A percentile compares a stretch with the other conserved stretches of the same genome.
These are phyloP conservation scores for Mycena maculata DNA, from an alignment of 768 basidiomycete genomes.

Conservation along the genomic window DNA sequence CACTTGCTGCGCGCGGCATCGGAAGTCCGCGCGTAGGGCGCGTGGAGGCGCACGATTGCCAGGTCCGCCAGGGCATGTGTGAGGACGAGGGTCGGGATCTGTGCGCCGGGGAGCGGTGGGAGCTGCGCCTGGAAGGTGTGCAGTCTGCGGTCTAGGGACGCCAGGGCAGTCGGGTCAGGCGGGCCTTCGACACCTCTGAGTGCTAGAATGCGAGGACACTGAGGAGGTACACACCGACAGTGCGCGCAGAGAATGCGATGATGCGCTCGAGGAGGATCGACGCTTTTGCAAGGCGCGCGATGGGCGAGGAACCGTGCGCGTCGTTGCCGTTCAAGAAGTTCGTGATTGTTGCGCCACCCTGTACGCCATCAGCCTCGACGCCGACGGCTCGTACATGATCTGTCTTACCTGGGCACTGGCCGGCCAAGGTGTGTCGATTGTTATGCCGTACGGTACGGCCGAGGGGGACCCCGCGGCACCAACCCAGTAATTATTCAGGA, in stretches of 20 bases:
- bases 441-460: background rate
- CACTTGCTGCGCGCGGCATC: conserved; percentile 6
- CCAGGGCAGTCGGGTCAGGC: conserved; percentile 5
- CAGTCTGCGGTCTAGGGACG: conserved; percentile 13
- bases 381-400: no score
- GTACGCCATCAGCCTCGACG: no score
- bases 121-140: conserved; percentile 26
- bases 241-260: conserved; percentile 6
- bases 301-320: conserved; percentile 2
- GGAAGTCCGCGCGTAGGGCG: conserved; percentile 11
- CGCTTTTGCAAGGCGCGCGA: conserved; percentile 19
- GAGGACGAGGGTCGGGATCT: background rate
- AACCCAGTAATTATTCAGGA: conserved; percentile 28
- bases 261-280: conserved; percentile 27
- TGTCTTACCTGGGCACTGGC: background rate
- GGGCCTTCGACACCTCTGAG: background rate
- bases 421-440: conserved; percentile 22
- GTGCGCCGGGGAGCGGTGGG: conserved; percentile 13
- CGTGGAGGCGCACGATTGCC: conserved; percentile 26
- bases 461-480: conserved; percentile 3
- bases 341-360: conserved; percentile 18
- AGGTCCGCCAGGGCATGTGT: conserved; percentile 23
- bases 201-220: background rate
- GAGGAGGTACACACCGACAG: background rate
- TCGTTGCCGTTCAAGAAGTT: conserved; percentile 28